Evolutionary conservation across 2,329 filamentous ascomycete species (phyloP).

Genomic region (Claviceps digitariae): DNA sequence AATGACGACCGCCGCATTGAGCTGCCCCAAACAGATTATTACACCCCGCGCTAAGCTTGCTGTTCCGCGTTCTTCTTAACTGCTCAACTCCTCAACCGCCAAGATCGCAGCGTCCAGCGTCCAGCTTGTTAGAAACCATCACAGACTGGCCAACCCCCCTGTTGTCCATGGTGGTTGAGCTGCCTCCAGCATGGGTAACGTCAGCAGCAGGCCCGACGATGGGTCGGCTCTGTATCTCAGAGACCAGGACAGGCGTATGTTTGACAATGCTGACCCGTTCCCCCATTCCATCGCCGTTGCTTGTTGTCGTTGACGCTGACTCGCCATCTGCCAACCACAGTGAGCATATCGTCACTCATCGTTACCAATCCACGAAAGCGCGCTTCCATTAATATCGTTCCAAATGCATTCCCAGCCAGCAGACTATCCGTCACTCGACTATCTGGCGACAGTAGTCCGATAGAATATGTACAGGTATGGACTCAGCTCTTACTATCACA

Average conservation of each 20-base stretch:
- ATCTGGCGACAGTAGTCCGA: constrained; percentile 55
- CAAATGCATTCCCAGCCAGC: constrained; percentile 78
- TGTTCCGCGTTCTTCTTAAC: constrained; percentile 3
- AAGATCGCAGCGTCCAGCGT: neutral
- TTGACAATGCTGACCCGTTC: constrained; percentile 1
- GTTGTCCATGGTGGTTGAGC: constrained; percentile 6
- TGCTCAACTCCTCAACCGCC: neutral
- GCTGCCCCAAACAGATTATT: constrained; percentile 2
- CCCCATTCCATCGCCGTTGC: constrained; percentile 7
- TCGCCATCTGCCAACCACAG: constrained; percentile 30
- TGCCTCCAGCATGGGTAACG: constrained; percentile 65
- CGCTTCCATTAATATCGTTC: constrained; percentile 61
- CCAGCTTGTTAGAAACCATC: neutral
- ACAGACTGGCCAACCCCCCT: neutral
- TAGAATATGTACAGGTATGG: constrained; percentile 86
- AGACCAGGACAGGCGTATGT: constrained; percentile 83
- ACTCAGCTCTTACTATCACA: constrained; percentile 8
- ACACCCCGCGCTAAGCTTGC: constrained; percentile 7
- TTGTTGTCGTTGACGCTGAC: constrained; percentile 2
- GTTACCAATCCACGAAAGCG: constrained; percentile 70
- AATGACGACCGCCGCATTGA: constrained; percentile 5
- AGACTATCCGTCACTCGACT: constrained; percentile 62
- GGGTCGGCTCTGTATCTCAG: constrained; percentile 67
- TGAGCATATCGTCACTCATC: constrained; percentile 72
- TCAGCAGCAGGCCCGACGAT: constrained; percentile 80